Conservation (phyloP, 495 filamentous ascomycete genomes). For the Parmelia sp. region DNA sequence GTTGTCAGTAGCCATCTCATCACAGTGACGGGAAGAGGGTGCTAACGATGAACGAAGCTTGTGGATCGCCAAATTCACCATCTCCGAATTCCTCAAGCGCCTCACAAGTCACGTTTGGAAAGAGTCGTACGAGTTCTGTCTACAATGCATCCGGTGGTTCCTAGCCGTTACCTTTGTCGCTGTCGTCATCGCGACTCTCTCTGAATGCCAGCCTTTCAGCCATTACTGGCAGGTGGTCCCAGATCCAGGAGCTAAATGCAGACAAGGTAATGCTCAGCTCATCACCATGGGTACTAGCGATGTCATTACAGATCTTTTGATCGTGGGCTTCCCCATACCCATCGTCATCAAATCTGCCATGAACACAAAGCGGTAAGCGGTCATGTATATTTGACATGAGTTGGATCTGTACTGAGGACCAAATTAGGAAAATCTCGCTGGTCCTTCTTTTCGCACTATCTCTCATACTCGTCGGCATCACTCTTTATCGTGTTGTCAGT, state of each 20-base stretch:
- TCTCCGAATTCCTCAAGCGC: slow-evolving; percentile 84
- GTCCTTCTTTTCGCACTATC: slow-evolving; percentile 76
- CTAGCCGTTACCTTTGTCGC: slow-evolving; percentile 70
- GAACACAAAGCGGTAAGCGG: slow-evolving; percentile 47
- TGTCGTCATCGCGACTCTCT: slow-evolving; percentile 71
- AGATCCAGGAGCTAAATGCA: slow-evolving; percentile 78
- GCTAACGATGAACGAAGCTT: slow-evolving; percentile 47
- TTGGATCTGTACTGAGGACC: not conserved
- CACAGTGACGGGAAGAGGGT: not conserved
- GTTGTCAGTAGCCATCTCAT: slow-evolving; percentile 41
- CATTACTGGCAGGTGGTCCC: slow-evolving; percentile 91
- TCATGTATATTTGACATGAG: slow-evolving; percentile 3
- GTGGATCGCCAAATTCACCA: slow-evolving; percentile 85
- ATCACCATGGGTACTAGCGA: slow-evolving; percentile 82
- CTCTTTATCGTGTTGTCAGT: slow-evolving; percentile 67
- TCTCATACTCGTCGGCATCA: slow-evolving; percentile 64
- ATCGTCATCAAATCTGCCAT: slow-evolving; percentile 72
- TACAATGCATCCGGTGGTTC: slow-evolving; percentile 66
- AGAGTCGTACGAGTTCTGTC: slow-evolving; percentile 56
- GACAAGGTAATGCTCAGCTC: slow-evolving; percentile 76
- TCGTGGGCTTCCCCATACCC: slow-evolving; percentile 82
- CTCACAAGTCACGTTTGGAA: slow-evolving; percentile 66
- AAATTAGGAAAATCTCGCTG: slow-evolving; percentile 52
- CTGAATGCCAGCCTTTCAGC: slow-evolving; percentile 76
- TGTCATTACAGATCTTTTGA: slow-evolving; percentile 77